Conservation (phyloP, 2,329 filamentous ascomycete species). For the Paraphoma sp. region DNA sequence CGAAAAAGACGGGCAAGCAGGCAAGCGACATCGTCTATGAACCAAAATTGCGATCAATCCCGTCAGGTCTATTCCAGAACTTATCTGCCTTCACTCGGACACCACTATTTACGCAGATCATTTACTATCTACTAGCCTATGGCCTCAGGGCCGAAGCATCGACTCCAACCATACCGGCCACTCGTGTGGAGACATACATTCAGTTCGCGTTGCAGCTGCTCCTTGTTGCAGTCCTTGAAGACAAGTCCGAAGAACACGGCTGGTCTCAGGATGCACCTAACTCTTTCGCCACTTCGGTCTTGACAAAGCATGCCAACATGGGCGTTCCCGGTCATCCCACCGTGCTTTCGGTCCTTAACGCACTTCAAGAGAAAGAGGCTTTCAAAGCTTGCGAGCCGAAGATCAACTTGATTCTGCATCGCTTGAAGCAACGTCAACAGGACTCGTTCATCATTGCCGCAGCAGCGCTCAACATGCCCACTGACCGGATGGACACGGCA, state of each 20-base stretch:
- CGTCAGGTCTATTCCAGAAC: constrained; percentile 76
- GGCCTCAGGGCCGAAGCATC: constrained; percentile 71
- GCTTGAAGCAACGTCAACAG: constrained; percentile 84
- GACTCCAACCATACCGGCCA: constrained; percentile 77
- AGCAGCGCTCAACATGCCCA: constrained; percentile 63
- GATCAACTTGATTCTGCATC: constrained; percentile 80
- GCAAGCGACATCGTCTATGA: constrained; percentile 89
- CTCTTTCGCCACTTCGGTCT: constrained; percentile 77
- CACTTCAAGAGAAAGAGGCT: constrained; percentile 68
- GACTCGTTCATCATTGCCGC: constrained; percentile 74
- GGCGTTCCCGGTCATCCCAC: constrained; percentile 48
- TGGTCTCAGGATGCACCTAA: constrained; percentile 52
- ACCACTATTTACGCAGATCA: constrained; percentile 84
- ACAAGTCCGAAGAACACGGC: constrained; percentile 61
- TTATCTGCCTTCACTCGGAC: constrained; percentile 83
- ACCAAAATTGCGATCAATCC: constrained; percentile 78
- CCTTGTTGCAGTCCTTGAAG: constrained; percentile 85
- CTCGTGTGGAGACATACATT: constrained; percentile 87
- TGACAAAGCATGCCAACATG: constrained; percentile 66
- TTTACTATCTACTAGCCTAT: constrained; percentile 88
- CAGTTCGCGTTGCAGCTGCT: constrained; percentile 90
- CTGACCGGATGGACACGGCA: constrained; percentile 80
- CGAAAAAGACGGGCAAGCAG: constrained; percentile 83
- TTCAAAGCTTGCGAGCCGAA: constrained; percentile 86
- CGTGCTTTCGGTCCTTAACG: constrained; percentile 60